Percentiles rank a stretch among this genome's conserved stretches.
Conservation (phyloP, 257 asterid species). For the Scutellaria galericulata region DNA sequence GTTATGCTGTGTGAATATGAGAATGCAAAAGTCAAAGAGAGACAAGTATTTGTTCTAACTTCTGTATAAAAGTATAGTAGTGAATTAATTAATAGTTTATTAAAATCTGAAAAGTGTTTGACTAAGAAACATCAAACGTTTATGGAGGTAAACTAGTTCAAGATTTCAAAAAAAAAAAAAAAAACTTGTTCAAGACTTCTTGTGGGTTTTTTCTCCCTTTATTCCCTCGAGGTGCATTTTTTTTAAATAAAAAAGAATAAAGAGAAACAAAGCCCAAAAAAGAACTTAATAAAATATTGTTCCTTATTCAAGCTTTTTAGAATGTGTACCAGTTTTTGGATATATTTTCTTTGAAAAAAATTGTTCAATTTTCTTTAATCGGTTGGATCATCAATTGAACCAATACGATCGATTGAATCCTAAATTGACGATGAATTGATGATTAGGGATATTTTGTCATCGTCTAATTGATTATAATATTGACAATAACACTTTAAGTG, state of each 20-base stretch:
- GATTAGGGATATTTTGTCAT: too few relatives aligned
- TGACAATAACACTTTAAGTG: too few relatives aligned
- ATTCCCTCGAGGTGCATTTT: not conserved
- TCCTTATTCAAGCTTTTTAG: not conserved
- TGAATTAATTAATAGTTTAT: slow-evolving; percentile 28
- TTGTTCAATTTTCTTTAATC: too few relatives aligned
- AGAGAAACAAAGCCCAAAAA: not conserved
- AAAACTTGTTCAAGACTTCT: too few relatives aligned
- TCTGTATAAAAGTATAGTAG: not conserved
- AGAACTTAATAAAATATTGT: not conserved
- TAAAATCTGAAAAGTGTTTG: slow-evolving; percentile 31
- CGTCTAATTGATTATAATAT: too few relatives aligned
- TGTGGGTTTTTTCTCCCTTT: not conserved
- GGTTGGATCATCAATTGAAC: too few relatives aligned
- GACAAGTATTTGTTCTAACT: slow-evolving; percentile 19
- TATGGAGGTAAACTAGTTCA: not conserved
- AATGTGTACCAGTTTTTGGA: not conserved
- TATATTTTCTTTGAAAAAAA: too few relatives aligned
- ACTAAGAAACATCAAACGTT: slow-evolving; percentile 33
- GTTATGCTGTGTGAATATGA: slow-evolving; percentile 21
- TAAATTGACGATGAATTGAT: too few relatives aligned
- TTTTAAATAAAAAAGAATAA: not conserved
- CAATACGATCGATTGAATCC: too few relatives aligned
- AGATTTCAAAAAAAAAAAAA: too few relatives aligned
- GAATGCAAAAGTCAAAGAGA: slow-evolving; percentile 31